Evolutionary conservation across 352 stramenopile species (phyloP), one percentile per base, ranked within the genome.

Genomic region (Phytopythium delawarense): DNA sequence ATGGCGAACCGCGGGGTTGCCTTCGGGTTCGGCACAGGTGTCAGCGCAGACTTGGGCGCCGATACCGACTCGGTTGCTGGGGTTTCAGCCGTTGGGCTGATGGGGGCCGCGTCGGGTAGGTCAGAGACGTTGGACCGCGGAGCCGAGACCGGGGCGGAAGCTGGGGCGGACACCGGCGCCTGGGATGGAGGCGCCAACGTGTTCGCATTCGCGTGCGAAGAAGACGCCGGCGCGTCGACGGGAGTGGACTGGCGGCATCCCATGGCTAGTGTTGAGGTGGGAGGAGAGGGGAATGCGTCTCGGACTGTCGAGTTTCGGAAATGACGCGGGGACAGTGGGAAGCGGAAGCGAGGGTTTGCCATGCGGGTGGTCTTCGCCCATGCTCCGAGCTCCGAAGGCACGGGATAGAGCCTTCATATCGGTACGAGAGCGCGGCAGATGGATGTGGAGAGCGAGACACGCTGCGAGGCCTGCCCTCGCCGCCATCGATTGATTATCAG

Each of bases 1-100:
- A 91, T 60, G 23, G 25, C 55, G 42, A 60, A 60, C 13, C 53
- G 34, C 35, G 1, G 20, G 34, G n/a, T 16, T 7, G 53, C 18
- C 35, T 35, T 49, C 18, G 39, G 35, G n/a, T 35, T 11, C 25
- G 34, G 11, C 35, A 34, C 34, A 35, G 23, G 7, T 2, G 15
- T 11, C 6, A 16, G 21, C 2, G 53, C 20, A 11, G 34, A 45
- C 30, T 57, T 40, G 9, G 51, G 51, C 4, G 15, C 48, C 9
- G 34, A 8, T 12, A 44, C 30, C 30, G 50, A 1, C 28, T 30
- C 50, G 4, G 6, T 5, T 0, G n/a, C 30, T 6, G 30, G 18
- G 4, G 16, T 45, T 21, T 32, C 20, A 0, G 30, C 18, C 32
- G 34, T n/a, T 18, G 53, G 35, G 21, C 34, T 21, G 13, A 12